Evolutionary conservation across 2,329 filamentous ascomycete species (phyloP).

Genomic region (Amylocarpus encephaloides): DNA sequence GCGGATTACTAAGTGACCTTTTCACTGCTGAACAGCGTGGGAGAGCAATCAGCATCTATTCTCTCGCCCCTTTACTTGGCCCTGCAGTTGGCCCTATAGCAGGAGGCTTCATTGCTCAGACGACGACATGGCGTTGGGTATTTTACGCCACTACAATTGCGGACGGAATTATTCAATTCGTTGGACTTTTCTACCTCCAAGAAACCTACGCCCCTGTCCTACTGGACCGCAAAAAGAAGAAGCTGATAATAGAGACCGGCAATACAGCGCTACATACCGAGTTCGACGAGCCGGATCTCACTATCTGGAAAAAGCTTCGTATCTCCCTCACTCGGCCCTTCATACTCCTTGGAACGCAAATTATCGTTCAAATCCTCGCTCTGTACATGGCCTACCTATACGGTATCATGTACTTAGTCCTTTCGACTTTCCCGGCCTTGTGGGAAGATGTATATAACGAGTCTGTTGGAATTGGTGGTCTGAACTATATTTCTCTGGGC

Average conservation of each 20-base stretch:
- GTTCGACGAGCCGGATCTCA: slow-evolving; percentile 42
- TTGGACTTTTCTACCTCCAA: slow-evolving; percentile 35
- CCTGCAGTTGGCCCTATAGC: slow-evolving; percentile 36
- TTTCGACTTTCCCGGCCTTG: slow-evolving; percentile 53
- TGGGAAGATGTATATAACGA: slow-evolving; percentile 50
- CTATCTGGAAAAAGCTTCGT: slow-evolving; percentile 31
- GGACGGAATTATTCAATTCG: slow-evolving; percentile 37
- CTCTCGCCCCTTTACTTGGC: slow-evolving; percentile 25
- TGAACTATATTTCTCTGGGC: slow-evolving; percentile 45
- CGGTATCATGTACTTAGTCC: slow-evolving; percentile 46
- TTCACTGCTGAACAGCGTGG: slow-evolving; percentile 42
- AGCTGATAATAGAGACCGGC: slow-evolving; percentile 43
- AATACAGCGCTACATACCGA: slow-evolving; percentile 40
- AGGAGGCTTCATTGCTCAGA: slow-evolving; percentile 42
- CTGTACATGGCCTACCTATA: slow-evolving; percentile 46
- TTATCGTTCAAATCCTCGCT: slow-evolving; percentile 45
- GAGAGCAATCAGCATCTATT: slow-evolving; percentile 30
- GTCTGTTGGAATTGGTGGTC: slow-evolving; percentile 47
- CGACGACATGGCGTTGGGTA: slow-evolving; percentile 32
- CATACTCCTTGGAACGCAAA: slow-evolving; percentile 43
- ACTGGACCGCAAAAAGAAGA: slow-evolving; percentile 35
- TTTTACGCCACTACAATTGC: slow-evolving; percentile 39
- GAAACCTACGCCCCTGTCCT: slow-evolving; percentile 45
- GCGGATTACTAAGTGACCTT: slow-evolving; percentile 37
- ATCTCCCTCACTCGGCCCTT: slow-evolving; percentile 40